Percentiles rank a stretch among this genome's conserved stretches.
Conservation (phyloP, 1,284 basidiomycete species). For the Cystobasidium pallidum region DNA sequence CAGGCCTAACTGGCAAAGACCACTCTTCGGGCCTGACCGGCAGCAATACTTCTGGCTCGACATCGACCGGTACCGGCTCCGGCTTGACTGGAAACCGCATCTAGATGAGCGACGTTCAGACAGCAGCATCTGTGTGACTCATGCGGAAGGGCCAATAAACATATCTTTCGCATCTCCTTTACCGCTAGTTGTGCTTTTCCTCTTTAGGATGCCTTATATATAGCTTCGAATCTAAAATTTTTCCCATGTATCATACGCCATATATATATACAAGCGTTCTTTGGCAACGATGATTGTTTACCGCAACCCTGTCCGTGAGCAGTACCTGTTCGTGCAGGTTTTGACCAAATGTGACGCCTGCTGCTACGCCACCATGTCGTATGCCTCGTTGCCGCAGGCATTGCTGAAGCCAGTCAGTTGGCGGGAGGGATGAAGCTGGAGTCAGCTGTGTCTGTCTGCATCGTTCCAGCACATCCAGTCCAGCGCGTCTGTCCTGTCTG, state of each 20-base stretch:
- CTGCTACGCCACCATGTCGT: not conserved
- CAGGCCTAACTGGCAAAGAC: conserved; percentile 24
- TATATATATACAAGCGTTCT: conserved; percentile 2
- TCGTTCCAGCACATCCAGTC: no score
- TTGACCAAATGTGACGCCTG: not conserved
- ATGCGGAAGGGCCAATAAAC: no score
- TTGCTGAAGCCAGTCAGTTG: no score
- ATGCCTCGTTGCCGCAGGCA: no score
- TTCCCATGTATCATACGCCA: conserved; percentile 17
- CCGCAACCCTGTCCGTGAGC: no score
- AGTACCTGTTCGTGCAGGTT: no score
- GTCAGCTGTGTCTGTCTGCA: no score
- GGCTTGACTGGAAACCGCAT: conserved; percentile 24
- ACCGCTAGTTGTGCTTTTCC: not conserved
- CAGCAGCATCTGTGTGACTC: not conserved
- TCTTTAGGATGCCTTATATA: not conserved
- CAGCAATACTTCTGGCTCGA: conserved; percentile 14
- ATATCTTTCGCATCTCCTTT: no score
- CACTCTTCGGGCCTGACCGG: conserved; percentile 15
- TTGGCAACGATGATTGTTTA: not conserved
- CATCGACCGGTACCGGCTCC: conserved; percentile 25
- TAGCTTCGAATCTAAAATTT: not conserved
- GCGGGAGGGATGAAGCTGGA: no score
- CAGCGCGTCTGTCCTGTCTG: no score
- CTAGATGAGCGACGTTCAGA: not conserved